A percentile compares a stretch with the other conserved stretches of the same genome.
Conservation (phyloP, 1,284 basidiomycete genomes). For the Exobasidium rhododendri region DNA sequence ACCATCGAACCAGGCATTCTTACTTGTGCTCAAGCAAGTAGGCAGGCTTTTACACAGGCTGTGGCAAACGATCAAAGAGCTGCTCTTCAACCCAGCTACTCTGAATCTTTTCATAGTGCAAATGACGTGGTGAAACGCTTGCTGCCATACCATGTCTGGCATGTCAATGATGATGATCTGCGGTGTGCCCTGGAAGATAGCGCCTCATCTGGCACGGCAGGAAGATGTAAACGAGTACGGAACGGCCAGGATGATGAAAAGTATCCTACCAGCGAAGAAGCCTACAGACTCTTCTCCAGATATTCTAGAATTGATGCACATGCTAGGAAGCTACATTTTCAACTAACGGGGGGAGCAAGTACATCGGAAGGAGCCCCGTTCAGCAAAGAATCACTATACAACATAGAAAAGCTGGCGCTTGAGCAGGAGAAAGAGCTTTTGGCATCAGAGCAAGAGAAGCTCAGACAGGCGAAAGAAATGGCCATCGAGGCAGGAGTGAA, state of each 20-base stretch:
- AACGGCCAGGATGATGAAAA: neutral
- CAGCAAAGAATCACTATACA: neutral
- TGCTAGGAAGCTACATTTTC: neutral
- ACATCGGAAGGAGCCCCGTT: neutral
- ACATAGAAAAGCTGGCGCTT: neutral
- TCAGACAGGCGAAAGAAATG: neutral
- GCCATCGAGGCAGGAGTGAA: neutral
- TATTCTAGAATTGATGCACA: neutral
- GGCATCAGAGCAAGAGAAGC: neutral
- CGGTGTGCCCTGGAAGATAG: slow-evolving; percentile 14
- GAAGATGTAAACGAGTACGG: neutral
- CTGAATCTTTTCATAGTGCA: slow-evolving; percentile 35
- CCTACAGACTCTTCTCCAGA: neutral
- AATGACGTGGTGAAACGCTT: slow-evolving; percentile 40
- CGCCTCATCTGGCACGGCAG: neutral
- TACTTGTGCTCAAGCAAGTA: neutral
- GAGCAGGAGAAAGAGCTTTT: slow-evolving; percentile 1
- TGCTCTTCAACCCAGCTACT: slow-evolving; percentile 34
- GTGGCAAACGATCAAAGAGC: slow-evolving; percentile 29
- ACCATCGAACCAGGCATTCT: neutral
- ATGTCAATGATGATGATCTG: slow-evolving; percentile 44
- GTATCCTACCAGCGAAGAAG: neutral
- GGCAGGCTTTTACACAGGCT: slow-evolving; percentile 1
- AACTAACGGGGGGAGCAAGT: neutral
- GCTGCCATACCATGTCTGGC: slow-evolving; percentile 50